These are phyloP conservation scores for Raffaelea deltoideospora DNA, from an alignment of 2,329 filamentous ascomycete species.

Conservation along the genomic window DNA sequence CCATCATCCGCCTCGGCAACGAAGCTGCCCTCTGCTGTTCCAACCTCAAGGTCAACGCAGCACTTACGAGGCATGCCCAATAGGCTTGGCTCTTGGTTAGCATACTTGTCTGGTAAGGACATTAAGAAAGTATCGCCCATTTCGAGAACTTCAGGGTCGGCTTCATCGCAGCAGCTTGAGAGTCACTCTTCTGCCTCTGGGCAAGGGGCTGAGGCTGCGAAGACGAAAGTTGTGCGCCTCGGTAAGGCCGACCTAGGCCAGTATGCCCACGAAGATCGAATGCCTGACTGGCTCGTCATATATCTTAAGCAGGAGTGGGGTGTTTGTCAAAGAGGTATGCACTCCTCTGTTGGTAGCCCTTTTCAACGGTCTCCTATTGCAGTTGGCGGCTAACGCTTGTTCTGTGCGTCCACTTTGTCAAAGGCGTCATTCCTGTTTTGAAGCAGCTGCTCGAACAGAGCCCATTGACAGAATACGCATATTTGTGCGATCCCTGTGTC, in stretches of 20 bases:
- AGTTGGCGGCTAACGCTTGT: not conserved
- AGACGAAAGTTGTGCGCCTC: constrained; percentile 3
- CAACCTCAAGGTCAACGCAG: no score
- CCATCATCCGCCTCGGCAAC: no score
- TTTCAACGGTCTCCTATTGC: constrained; percentile 20
- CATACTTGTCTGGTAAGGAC: no score
- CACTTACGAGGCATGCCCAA: no score
- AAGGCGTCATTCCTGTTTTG: constrained; percentile 46
- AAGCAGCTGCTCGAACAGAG: constrained; percentile 50
- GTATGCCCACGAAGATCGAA: constrained; percentile 56
- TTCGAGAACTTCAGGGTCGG: no score
- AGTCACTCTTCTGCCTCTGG: no score
- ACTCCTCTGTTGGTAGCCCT: constrained; percentile 11
- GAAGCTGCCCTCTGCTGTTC: no score
- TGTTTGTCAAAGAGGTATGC: constrained; percentile 34
- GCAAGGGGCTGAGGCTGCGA: no score
- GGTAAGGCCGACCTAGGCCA: constrained; percentile 52
- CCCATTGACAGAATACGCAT: constrained; percentile 49
- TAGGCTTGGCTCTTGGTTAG: no score
- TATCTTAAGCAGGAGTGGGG: constrained; percentile 46
- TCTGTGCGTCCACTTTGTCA: constrained; percentile 12
- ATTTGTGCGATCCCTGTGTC: constrained; percentile 62
- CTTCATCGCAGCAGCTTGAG: no score
- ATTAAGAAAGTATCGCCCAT: no score
- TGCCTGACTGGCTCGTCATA: constrained; percentile 54